Conservation (phyloP, 306 rosid species). For the Fragaria nilgerrensis region DNA sequence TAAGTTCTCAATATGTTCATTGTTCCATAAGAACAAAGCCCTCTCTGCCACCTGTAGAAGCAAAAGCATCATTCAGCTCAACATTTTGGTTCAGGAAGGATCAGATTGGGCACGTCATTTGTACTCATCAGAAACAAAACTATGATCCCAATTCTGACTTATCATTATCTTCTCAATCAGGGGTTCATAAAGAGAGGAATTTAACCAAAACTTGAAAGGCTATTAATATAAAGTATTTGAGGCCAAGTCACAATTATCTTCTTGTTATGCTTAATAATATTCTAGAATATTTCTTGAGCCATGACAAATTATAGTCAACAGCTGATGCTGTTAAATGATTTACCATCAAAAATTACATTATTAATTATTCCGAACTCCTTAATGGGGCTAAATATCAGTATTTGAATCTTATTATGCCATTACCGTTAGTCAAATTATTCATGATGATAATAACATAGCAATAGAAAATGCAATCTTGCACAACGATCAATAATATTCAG, state of each 20-base stretch:
- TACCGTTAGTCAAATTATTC: background rate
- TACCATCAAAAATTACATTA: background rate
- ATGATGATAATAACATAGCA: background rate
- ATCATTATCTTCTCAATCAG: background rate
- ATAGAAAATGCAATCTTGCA: background rate
- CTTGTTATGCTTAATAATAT: background rate
- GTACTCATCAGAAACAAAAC: background rate
- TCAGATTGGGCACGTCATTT: background rate
- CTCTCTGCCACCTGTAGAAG: slow-evolving; percentile 74
- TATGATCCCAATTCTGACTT: background rate
- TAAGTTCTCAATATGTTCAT: slow-evolving; percentile 63
- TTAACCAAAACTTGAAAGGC: background rate
- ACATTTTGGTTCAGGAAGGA: slow-evolving; percentile 9
- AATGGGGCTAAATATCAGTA: background rate
- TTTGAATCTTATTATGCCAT: background rate
- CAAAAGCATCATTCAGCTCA: slow-evolving; percentile 20
- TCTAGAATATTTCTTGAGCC: background rate
- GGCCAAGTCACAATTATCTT: background rate
- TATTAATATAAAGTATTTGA: background rate
- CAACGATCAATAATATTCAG: background rate
- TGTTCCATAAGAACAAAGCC: slow-evolving; percentile 69
- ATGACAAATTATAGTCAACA: background rate
- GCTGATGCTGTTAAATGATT: background rate
- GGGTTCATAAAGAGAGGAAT: background rate
- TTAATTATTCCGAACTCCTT: background rate